Evolutionary conservation across 495 filamentous ascomycete genomes (phyloP).

Genomic region (Staphylotrichum tortipilum): DNA sequence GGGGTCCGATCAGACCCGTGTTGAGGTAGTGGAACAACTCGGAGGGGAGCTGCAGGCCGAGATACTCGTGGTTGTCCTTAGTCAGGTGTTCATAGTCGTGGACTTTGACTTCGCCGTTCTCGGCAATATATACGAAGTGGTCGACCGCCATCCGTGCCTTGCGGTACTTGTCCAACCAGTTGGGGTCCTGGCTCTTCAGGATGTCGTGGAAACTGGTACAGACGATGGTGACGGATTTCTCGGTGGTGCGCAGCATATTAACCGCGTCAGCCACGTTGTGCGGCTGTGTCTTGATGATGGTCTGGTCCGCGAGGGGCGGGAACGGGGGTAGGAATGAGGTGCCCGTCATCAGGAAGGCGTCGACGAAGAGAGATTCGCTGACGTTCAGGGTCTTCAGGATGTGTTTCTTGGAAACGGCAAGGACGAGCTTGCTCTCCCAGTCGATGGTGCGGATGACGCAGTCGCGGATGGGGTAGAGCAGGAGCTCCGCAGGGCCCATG

Average conservation of each 20-base stretch:
- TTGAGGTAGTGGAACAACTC: slow-evolving; percentile 91
- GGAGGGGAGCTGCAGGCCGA: slow-evolving; percentile 78
- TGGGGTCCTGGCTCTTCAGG: slow-evolving; percentile 54
- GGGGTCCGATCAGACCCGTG: slow-evolving; percentile 67
- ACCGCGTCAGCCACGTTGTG: slow-evolving; percentile 58
- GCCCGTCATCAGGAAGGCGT: slow-evolving; percentile 76
- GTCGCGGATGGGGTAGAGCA: slow-evolving; percentile 79
- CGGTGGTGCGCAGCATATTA: slow-evolving; percentile 59
- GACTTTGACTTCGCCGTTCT: slow-evolving; percentile 63
- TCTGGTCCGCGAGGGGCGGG: slow-evolving; percentile 57
- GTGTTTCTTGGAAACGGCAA: slow-evolving; percentile 60
- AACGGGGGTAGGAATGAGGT: slow-evolving; percentile 70
- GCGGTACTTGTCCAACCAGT: slow-evolving; percentile 77
- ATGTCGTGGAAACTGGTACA: slow-evolving; percentile 66
- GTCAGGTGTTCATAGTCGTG: slow-evolving; percentile 62
- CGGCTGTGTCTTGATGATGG: slow-evolving; percentile 38
- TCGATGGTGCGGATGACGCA: slow-evolving; percentile 68
- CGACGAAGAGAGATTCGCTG: slow-evolving; percentile 64
- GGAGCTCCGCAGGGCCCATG: slow-evolving; percentile 76
- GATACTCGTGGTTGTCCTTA: slow-evolving; percentile 75
- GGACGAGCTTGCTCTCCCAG: slow-evolving; percentile 55
- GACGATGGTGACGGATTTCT: slow-evolving; percentile 51
- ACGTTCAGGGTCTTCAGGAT: slow-evolving; percentile 64
- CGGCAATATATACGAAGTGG: slow-evolving; percentile 74
- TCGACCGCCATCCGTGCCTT: slow-evolving; percentile 75